These are phyloP conservation scores for Pichia scutulata DNA, from an alignment of 805 yeast genomes.

Conservation along the genomic window DNA sequence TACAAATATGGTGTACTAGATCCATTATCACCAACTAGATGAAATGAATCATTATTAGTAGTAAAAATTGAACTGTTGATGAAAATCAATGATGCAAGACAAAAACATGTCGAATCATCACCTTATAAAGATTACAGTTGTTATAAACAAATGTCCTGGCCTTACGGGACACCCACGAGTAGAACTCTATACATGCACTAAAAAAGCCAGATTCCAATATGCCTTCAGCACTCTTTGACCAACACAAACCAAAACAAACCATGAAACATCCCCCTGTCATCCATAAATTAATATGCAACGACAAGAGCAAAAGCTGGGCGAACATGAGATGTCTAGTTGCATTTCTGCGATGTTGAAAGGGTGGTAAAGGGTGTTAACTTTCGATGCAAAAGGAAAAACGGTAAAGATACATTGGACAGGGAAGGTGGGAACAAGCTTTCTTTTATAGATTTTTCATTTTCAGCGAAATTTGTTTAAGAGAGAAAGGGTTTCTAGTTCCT, in stretches of 20 bases:
- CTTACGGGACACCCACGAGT: slow-evolving; percentile 11
- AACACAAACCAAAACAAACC: not conserved
- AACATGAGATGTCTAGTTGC: not conserved
- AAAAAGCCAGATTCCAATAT: slow-evolving; percentile 1
- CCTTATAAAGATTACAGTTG: not conserved
- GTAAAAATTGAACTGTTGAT: no score
- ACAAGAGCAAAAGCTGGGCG: not conserved
- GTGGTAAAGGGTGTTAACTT: slow-evolving; percentile 11
- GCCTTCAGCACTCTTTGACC: slow-evolving; percentile 1
- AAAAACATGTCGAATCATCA: no score
- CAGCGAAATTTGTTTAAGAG: not conserved
- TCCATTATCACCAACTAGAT: no score
- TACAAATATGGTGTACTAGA: no score
- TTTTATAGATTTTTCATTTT: not conserved
- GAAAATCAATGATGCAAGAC: no score
- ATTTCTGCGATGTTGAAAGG: not conserved
- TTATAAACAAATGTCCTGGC: slow-evolving; percentile 4
- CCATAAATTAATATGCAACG: slow-evolving; percentile 13
- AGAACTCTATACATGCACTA: not conserved
- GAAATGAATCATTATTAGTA: no score
- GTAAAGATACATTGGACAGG: not conserved
- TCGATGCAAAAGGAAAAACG: slow-evolving; percentile 10
- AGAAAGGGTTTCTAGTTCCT: not conserved
- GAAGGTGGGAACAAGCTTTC: not conserved
- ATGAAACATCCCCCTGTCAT: not conserved